Conservation (phyloP, 1,284 basidiomycete species). For the Prillingera fragicola region DNA sequence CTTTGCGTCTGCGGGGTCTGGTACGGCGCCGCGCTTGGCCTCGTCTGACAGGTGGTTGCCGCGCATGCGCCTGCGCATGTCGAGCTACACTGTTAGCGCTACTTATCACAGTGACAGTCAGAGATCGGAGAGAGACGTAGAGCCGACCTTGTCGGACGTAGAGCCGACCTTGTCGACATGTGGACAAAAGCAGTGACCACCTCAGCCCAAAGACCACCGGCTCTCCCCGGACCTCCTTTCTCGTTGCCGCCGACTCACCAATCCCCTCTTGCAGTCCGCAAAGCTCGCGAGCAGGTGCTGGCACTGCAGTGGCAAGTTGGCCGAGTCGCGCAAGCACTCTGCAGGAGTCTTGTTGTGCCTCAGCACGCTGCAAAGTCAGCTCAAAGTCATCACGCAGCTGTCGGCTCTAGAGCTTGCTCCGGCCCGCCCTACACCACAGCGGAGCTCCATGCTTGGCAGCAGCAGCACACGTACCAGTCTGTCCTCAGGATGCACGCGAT, state of each 20-base stretch:
- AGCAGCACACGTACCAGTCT: slow-evolving; percentile 38
- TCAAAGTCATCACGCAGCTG: neutral
- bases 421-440: too few relatives aligned
- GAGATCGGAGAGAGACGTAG: neutral
- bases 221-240: too few relatives aligned
- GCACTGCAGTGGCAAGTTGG: slow-evolving; percentile 41
- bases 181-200: too few relatives aligned
- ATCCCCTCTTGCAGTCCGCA: slow-evolving; percentile 46
- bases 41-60: slow-evolving; percentile 40
- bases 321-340: slow-evolving; percentile 37
- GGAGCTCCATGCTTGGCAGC: neutral
- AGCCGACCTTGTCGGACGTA: neutral
- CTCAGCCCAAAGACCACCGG: too few relatives aligned
- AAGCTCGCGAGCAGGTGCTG: slow-evolving; percentile 43
- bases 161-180: neutral
- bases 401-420: too few relatives aligned
- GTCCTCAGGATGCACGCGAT: slow-evolving; percentile 41
- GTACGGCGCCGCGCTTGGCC: slow-evolving; percentile 13
- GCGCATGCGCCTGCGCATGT: slow-evolving; percentile 46
- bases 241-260: slow-evolving; percentile 43
- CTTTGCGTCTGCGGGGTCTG: too few relatives aligned
- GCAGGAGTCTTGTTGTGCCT: slow-evolving; percentile 36
- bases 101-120: too few relatives aligned
- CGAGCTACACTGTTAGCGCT: slow-evolving; percentile 34
- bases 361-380: slow-evolving; percentile 30